phyloP scores from a whole-genome alignment of 306 rosid species.

The Crataegus laevigata region DNA sequence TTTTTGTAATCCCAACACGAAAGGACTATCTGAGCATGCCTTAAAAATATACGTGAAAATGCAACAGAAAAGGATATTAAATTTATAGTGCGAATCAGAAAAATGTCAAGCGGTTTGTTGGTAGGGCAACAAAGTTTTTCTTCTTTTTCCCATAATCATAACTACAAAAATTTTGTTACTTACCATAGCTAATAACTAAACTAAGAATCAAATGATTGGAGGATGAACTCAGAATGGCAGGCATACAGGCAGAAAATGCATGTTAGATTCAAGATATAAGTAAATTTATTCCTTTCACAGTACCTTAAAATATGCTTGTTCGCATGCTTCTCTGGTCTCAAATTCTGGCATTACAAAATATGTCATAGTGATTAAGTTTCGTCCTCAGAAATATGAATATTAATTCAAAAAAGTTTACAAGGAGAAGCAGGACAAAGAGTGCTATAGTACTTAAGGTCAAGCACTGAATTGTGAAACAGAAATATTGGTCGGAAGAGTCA shows the following conservation, averaged over 20 bases:
- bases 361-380: conserved; percentile 11
- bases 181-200: neutral
- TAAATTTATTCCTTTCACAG: conserved; percentile 10
- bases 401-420: neutral
- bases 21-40: neutral
- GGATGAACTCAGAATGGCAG: neutral
- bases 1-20: neutral
- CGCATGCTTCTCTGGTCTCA: conserved; percentile 65
- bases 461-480: neutral
- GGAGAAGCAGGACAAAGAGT: neutral
- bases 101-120: neutral
- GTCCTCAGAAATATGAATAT: neutral
- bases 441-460: neutral
- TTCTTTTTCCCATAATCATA: neutral
- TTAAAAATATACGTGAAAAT: neutral
- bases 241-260: neutral
- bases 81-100: neutral
- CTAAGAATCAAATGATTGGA: neutral
- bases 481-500: neutral
- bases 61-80: neutral
- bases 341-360: conserved; percentile 49
- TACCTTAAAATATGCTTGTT: conserved; percentile 94
- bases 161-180: neutral
- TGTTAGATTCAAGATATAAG: neutral
- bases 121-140: neutral